Percentiles rank a stretch among this genome's conserved stretches.
phyloP scores from a whole-genome alignment of 139 green algal species.

The Micractinium sp. region DNA sequence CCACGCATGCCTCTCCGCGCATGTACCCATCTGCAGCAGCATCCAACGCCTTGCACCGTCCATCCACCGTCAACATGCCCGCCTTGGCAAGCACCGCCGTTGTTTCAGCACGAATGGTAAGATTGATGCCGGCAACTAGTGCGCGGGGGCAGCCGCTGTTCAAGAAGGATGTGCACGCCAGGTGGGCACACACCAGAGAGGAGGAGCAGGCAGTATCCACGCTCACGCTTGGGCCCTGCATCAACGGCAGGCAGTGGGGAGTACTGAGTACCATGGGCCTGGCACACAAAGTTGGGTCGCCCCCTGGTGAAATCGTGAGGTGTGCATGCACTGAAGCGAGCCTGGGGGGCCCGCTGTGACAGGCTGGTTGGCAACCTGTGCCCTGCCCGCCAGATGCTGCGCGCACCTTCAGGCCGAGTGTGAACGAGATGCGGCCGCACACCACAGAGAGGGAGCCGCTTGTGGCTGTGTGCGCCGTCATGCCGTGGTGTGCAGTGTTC shows the following conservation, averaged over 20 bases:
- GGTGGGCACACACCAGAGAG: constrained; percentile 74
- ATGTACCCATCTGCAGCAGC: constrained; percentile 84
- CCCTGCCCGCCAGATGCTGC: neutral
- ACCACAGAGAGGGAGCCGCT: constrained; percentile 55
- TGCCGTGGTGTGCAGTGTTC: constrained; percentile 22
- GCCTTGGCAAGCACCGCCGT: constrained; percentile 81
- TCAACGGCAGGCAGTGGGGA: neutral
- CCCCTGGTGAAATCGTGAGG: no score
- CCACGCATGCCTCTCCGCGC: constrained; percentile 69
- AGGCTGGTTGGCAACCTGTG: neutral
- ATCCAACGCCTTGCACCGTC: constrained; percentile 88
- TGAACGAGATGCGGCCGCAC: constrained; percentile 83
- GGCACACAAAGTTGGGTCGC: no score
- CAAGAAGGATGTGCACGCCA: constrained; percentile 40
- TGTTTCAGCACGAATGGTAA: constrained; percentile 73
- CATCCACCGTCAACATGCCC: constrained; percentile 82
- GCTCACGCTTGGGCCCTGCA: constrained; percentile 66
- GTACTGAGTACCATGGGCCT: neutral
- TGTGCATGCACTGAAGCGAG: no score
- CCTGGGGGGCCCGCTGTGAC: neutral
- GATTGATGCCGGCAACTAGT: constrained; percentile 66
- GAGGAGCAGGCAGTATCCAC: constrained; percentile 88
- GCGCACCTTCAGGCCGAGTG: constrained; percentile 72
- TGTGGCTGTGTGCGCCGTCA: constrained; percentile 48
- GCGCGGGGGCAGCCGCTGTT: neutral